phyloP scores from a whole-genome alignment of 108 stramenopile species.

The Craspedostauros australis region DNA sequence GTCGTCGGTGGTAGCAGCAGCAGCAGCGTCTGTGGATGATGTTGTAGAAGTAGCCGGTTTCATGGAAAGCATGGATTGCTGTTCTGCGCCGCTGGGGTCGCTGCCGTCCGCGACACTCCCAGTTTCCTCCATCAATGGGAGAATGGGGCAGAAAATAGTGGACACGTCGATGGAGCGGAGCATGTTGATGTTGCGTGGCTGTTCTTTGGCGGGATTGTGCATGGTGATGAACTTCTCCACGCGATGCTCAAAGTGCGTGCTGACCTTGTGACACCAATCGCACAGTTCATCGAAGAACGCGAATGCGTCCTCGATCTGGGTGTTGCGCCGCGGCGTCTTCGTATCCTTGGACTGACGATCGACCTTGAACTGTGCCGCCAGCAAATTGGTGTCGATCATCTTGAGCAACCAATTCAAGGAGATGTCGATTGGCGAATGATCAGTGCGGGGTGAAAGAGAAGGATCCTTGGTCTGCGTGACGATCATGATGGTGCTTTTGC shows the following conservation, averaged over 20 bases:
- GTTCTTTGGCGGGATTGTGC: slow-evolving; percentile 19
- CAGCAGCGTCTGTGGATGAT: no score
- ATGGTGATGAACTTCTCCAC: slow-evolving; percentile 5
- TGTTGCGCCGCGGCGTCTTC: slow-evolving; percentile 65
- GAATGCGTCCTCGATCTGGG: slow-evolving; percentile 38
- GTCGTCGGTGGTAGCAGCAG: no score
- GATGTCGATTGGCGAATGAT: slow-evolving; percentile 35
- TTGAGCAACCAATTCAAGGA: slow-evolving; percentile 58
- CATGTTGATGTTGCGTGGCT: slow-evolving; percentile 1
- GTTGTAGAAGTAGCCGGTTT: no score
- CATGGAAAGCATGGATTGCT: no score
- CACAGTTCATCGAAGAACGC: slow-evolving; percentile 25
- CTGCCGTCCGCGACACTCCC: no score
- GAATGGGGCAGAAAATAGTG: slow-evolving; percentile 56
- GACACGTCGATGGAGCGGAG: no score
- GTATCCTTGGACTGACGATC: slow-evolving; percentile 23
- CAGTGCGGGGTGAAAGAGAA: slow-evolving; percentile 11
- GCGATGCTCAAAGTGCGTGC: neutral
- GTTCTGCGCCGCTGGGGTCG: no score
- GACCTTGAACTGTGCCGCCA: slow-evolving; percentile 34
- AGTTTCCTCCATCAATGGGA: slow-evolving; percentile 50
- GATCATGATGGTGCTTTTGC: slow-evolving; percentile 27
- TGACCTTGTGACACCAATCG: slow-evolving; percentile 23
- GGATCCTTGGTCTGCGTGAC: slow-evolving; percentile 26
- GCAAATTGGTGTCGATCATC: slow-evolving; percentile 30